Conservation (phyloP, 2,329 filamentous ascomycete species). For the Stemphylium lycopersici region DNA sequence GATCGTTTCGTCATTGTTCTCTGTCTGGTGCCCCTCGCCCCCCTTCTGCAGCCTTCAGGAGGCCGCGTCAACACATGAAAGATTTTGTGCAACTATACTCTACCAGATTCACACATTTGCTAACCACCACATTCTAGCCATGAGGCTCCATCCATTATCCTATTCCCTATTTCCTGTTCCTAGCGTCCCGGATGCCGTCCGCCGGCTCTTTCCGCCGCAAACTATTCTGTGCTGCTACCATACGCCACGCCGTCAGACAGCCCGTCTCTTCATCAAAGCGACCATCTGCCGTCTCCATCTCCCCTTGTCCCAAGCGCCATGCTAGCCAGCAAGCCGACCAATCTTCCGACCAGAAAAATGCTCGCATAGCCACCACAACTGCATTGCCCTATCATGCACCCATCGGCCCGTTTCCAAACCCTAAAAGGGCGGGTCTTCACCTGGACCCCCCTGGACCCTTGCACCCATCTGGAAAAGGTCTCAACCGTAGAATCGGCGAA, state of each 20-base stretch:
- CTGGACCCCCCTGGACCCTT: constrained; percentile 4
- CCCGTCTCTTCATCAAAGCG: neutral
- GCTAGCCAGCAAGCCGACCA: neutral
- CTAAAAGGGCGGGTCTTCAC: neutral
- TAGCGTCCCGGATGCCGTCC: neutral
- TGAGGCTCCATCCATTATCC: neutral
- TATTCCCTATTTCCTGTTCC: constrained; percentile 1
- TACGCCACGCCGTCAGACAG: neutral
- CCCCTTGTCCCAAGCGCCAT: neutral
- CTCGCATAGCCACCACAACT: neutral
- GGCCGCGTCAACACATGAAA: neutral
- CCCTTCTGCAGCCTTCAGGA: neutral
- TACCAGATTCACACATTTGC: neutral
- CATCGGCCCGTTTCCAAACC: constrained; percentile 10
- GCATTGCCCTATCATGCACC: neutral
- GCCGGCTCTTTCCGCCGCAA: neutral
- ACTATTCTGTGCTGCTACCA: neutral
- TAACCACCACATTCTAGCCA: neutral
- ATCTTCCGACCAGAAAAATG: neutral
- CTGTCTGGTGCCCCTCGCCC: neutral
- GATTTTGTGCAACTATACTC: neutral
- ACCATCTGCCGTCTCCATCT: neutral
- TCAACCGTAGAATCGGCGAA: constrained; percentile 4
- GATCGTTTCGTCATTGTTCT: neutral
- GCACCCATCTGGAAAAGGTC: neutral